Conservation (phyloP, 805 yeast species). For the Nadsonia fulvescens region DNA sequence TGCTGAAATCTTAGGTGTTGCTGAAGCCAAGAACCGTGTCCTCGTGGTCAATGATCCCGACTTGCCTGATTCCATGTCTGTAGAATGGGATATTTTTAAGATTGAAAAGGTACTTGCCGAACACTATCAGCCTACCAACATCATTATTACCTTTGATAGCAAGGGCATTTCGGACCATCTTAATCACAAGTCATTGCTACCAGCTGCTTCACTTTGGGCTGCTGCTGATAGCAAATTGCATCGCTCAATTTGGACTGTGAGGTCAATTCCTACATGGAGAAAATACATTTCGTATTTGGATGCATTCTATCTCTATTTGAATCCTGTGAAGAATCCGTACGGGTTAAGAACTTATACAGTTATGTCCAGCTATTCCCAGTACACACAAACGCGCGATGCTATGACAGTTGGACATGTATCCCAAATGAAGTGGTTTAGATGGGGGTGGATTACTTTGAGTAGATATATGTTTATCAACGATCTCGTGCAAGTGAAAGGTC, state of each 20-base stretch:
- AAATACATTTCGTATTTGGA: conserved; percentile 22
- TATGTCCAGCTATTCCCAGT: conserved; percentile 9
- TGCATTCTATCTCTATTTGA: conserved; percentile 13
- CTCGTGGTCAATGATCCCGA: conserved; percentile 28
- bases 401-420: conserved; percentile 72
- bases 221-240: no score
- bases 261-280: conserved; percentile 19
- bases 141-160: conserved; percentile 63
- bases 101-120: conserved; percentile 19
- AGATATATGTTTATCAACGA: conserved; percentile 67
- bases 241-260: conserved; percentile 18
- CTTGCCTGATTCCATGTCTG: conserved; percentile 54
- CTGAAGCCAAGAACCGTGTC: conserved; percentile 21
- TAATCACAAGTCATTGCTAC: conserved; percentile 39
- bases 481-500: conserved; percentile 9
- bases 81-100: conserved; percentile 37
- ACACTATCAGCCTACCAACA: conserved; percentile 14
- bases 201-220: conserved; percentile 1
- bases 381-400: conserved; percentile 33
- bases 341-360: conserved; percentile 5
- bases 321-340: conserved; percentile 5
- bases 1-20: conserved; percentile 35
- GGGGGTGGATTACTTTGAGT: conserved; percentile 67
- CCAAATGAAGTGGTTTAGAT: conserved; percentile 92
- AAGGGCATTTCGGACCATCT: conserved; percentile 71